Evolutionary conservation across 305 asterid genomes (phyloP).

Genomic region (Fraxinus dipetala): DNA sequence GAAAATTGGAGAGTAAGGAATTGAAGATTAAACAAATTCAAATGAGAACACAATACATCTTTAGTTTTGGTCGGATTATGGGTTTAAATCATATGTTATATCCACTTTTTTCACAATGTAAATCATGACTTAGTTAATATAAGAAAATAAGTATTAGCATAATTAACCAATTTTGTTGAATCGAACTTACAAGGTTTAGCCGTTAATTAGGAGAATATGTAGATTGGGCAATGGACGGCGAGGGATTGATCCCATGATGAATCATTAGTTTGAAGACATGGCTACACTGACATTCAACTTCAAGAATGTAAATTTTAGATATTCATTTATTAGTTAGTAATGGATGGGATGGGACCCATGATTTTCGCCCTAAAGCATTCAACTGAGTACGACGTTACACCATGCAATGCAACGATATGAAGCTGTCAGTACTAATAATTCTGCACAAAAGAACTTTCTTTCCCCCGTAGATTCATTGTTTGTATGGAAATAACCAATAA

Average conservation of each 20-base stretch:
- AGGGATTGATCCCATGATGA: not conserved
- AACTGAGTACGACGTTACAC: not conserved
- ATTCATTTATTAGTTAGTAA: not conserved
- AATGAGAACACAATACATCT: not conserved
- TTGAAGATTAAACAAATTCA: not conserved
- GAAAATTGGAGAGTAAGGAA: too few relatives aligned
- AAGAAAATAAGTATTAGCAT: not conserved
- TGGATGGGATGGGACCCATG: not conserved
- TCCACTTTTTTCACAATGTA: not conserved
- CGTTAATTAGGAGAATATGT: not conserved
- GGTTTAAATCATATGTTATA: too few relatives aligned
- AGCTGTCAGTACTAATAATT: not conserved
- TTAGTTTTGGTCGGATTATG: too few relatives aligned
- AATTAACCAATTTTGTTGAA: not conserved
- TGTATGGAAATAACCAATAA: not conserved
- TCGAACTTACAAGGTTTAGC: not conserved
- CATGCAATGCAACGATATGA: not conserved
- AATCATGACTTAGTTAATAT: not conserved
- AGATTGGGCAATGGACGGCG: not conserved
- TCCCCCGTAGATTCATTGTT: not conserved
- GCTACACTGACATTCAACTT: not conserved
- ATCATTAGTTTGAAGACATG: not conserved
- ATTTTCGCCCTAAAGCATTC: not conserved
- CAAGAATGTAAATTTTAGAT: not conserved
- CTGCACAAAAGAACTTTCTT: not conserved